These are phyloP conservation scores for Mariannaea sp. DNA, from an alignment of 2,329 filamentous ascomycete genomes.

Conservation along the genomic window DNA sequence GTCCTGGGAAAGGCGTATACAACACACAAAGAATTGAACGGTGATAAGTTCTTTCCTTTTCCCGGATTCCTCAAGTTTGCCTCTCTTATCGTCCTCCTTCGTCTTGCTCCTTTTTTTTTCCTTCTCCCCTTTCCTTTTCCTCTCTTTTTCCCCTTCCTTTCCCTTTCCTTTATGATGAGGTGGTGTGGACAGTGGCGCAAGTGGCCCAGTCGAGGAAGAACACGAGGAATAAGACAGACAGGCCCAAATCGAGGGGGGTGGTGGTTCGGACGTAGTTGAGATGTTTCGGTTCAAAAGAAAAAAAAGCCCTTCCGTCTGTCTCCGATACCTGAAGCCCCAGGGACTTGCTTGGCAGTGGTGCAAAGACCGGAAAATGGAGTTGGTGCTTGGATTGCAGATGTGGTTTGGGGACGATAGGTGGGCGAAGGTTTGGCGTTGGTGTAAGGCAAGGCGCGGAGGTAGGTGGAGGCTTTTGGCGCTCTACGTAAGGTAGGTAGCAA, in stretches of 20 bases:
- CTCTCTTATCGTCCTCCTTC: too few relatives aligned
- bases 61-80: neutral
- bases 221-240: too few relatives aligned
- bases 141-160: neutral
- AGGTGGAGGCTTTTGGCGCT: too few relatives aligned
- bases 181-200: neutral
- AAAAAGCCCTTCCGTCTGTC: too few relatives aligned
- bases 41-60: neutral
- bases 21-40: neutral
- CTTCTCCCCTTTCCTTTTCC: neutral
- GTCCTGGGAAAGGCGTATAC: neutral
- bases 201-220: too few relatives aligned
- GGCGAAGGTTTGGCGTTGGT: conserved; percentile 32
- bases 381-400: conserved; percentile 17
- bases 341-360: conserved; percentile 1
- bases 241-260: too few relatives aligned
- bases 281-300: too few relatives aligned
- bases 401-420: conserved; percentile 26
- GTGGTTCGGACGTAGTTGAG: conserved; percentile 11
- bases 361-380: conserved; percentile 1
- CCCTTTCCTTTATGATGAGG: neutral
- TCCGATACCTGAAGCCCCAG: conserved; percentile 21
- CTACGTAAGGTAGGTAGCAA: too few relatives aligned
- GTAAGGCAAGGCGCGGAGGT: too few relatives aligned
- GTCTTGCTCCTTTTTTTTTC: neutral